A percentile compares a stretch with the other conserved stretches of the same genome.
Evolutionary conservation across 768 basidiomycete species (phyloP).

Genomic region (Xanthoconium stramineum): DNA sequence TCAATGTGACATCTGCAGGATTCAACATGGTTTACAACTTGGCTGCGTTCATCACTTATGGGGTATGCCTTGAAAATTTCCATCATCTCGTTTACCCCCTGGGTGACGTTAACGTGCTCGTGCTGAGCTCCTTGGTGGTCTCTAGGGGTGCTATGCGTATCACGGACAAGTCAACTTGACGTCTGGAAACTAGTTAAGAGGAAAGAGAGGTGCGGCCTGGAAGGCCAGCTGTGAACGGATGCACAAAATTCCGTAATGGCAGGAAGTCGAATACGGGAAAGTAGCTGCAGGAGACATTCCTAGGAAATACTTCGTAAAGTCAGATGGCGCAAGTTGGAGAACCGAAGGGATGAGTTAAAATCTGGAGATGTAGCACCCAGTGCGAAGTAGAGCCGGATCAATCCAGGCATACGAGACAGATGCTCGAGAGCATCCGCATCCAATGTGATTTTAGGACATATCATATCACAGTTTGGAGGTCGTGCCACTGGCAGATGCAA

Average conservation of each 20-base stretch:
- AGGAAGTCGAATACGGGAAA: not conserved
- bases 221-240: not conserved
- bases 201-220: not conserved
- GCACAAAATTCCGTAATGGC: not conserved
- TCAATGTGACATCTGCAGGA: slow-evolving; percentile 3
- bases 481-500: not conserved
- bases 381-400: not conserved
- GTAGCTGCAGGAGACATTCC: not conserved
- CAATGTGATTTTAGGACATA: not conserved
- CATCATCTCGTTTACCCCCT: not conserved
- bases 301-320: not conserved
- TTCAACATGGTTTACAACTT: slow-evolving; percentile 26
- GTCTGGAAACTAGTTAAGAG: not conserved
- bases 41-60: slow-evolving; percentile 21
- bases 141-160: too few relatives aligned
- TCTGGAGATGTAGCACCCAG: not conserved
- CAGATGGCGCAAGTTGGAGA: not conserved
- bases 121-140: too few relatives aligned
- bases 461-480: not conserved
- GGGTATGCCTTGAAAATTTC: slow-evolving; percentile 2
- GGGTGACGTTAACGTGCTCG: too few relatives aligned
- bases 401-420: too few relatives aligned
- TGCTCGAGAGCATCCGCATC: not conserved
- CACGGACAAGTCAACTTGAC: too few relatives aligned
- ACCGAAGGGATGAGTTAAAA: not conserved